phyloP scores from a whole-genome alignment of 2,329 filamentous ascomycete genomes.

The Cercospora zeina region DNA sequence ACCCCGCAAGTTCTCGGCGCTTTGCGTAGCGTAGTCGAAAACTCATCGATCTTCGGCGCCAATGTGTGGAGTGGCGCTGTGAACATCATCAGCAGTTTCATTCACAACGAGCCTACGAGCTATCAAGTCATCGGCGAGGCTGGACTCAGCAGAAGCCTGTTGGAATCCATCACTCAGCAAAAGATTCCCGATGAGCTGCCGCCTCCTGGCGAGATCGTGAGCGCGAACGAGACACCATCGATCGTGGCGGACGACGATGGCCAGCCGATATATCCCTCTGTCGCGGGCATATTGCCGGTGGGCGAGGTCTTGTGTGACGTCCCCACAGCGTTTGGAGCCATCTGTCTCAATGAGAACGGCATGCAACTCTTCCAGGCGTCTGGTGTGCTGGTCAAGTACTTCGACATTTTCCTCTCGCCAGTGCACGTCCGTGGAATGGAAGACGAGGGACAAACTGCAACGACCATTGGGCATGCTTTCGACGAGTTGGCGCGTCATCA shows the following conservation, averaged over 20 bases:
- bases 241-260: conserved; percentile 28
- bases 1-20: conserved; percentile 80
- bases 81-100: conserved; percentile 89
- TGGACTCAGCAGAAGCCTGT: conserved; percentile 79
- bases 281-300: conserved; percentile 74
- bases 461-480: conserved; percentile 76
- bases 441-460: conserved; percentile 64
- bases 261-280: conserved; percentile 32
- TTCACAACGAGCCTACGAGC: conserved; percentile 97
- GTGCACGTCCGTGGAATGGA: conserved; percentile 84
- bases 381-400: conserved; percentile 77
- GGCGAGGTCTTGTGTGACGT: conserved; percentile 84
- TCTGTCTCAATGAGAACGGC: conserved; percentile 84
- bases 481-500: conserved; percentile 96
- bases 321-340: conserved; percentile 85
- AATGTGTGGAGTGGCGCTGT: conserved; percentile 95
- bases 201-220: conserved; percentile 29
- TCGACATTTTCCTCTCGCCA: conserved; percentile 95
- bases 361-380: conserved; percentile 86
- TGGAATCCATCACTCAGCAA: conserved; percentile 69
- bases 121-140: conserved; percentile 95
- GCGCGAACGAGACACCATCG: conserved; percentile 12
- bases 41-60: conserved; percentile 78
- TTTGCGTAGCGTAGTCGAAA: conserved; percentile 77
- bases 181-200: conserved; percentile 33